A percentile compares a stretch with the other conserved stretches of the same genome.
phyloP scores from a whole-genome alignment of 805 yeast species.

The Myxozyma neotropica region DNA sequence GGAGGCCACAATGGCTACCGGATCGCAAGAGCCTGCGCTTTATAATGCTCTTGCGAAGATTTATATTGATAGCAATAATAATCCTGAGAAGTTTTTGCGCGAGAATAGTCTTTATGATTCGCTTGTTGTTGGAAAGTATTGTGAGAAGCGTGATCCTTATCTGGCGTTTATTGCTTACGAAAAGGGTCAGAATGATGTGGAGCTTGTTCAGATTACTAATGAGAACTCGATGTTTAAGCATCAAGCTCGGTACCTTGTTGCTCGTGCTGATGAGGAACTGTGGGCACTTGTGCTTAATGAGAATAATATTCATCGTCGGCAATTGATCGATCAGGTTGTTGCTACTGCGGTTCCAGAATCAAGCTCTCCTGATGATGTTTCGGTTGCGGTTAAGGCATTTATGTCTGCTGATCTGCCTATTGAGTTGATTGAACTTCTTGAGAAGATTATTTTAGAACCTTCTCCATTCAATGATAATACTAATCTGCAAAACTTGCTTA shows the following conservation, averaged over 20 bases:
- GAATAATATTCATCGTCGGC: conserved; percentile 86
- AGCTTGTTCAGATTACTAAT: conserved; percentile 87
- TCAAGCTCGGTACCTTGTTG: conserved; percentile 93
- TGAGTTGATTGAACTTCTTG: conserved; percentile 91
- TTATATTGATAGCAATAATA: conserved; percentile 95
- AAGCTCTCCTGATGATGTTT: conserved; percentile 89
- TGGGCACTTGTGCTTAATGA: conserved; percentile 79
- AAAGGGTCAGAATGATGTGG: conserved; percentile 89
- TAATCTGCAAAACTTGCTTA: conserved; percentile 87
- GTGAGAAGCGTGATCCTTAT: conserved; percentile 99
- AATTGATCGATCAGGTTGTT: conserved; percentile 88
- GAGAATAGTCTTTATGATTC: conserved; percentile 91
- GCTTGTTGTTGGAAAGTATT: conserved; percentile 93
- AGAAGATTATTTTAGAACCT: conserved; percentile 94
- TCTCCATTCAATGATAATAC: conserved; percentile 96
- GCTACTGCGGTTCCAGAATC: conserved; percentile 96
- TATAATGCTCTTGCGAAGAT: conserved; percentile 95
- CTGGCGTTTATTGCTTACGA: conserved; percentile 97
- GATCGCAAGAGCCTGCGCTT: conserved; percentile 82
- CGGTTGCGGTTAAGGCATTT: conserved; percentile 90
- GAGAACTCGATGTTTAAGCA: conserved; percentile 98
- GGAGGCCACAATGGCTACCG: conserved; percentile 82
- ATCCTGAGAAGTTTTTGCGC: conserved; percentile 93
- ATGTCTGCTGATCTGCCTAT: conserved; percentile 93
- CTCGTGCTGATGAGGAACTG: conserved; percentile 79